Evolutionary conservation across 2,329 filamentous ascomycete species (phyloP).

Genomic region (Xylariales sp.): DNA sequence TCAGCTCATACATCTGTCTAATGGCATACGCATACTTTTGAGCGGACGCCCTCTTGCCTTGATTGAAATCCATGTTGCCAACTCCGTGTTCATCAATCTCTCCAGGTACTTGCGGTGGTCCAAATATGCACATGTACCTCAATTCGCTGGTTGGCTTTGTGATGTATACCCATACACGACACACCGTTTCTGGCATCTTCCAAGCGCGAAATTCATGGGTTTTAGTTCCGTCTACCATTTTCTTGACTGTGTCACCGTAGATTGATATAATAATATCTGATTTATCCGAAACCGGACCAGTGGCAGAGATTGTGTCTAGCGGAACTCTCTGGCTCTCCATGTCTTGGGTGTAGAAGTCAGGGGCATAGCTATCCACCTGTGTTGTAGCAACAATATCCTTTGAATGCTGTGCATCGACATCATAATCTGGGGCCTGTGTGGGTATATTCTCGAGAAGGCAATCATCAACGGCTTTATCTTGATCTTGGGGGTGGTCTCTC

Average conservation of each 20-base stretch:
- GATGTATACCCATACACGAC: slow-evolving; percentile 60
- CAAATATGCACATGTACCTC: slow-evolving; percentile 55
- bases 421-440: too few species aligned
- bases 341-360: slow-evolving; percentile 24
- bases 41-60: slow-evolving; percentile 23
- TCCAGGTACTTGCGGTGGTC: slow-evolving; percentile 39
- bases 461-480: too few species aligned
- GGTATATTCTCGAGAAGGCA: too few species aligned
- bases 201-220: slow-evolving; percentile 54
- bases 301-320: slow-evolving; percentile 20
- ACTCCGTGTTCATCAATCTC: slow-evolving; percentile 42
- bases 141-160: slow-evolving; percentile 42
- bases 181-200: slow-evolving; percentile 48
- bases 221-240: slow-evolving; percentile 44
- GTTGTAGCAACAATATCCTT: slow-evolving; percentile 5
- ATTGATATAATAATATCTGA: slow-evolving; percentile 43
- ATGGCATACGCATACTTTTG: slow-evolving; percentile 51
- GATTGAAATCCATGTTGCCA: slow-evolving; percentile 50
- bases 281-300: slow-evolving; percentile 35
- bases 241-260: slow-evolving; percentile 51
- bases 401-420: too few species aligned
- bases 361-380: slow-evolving; percentile 18
- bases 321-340: slow-evolving; percentile 28
- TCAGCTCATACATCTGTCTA: slow-evolving; percentile 56
- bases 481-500: too few species aligned